A percentile compares a stretch with the other conserved stretches of the same genome.
phyloP scores from a whole-genome alignment of 805 yeast species.

The Cyberlindnera lachancei region DNA sequence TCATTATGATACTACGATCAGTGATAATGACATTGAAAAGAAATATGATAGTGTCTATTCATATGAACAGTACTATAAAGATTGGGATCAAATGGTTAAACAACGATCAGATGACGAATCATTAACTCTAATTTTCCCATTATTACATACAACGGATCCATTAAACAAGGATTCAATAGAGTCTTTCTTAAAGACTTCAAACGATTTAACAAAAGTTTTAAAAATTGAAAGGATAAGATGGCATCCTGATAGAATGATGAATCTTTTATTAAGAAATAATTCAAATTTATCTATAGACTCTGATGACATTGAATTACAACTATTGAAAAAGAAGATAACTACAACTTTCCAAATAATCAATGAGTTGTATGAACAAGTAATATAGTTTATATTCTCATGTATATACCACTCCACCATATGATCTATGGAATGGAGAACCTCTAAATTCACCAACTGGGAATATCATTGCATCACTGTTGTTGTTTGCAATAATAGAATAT shows the following conservation, averaged over 20 bases:
- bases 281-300: no score
- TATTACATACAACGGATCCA: constrained; percentile 28
- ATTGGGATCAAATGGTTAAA: constrained; percentile 21
- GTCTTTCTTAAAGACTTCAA: constrained; percentile 10
- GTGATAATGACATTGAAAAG: not conserved
- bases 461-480: no score
- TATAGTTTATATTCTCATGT: no score
- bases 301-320: constrained; percentile 5
- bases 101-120: constrained; percentile 8
- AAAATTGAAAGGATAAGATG: constrained; percentile 51
- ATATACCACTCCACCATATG: no score
- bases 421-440: no score
- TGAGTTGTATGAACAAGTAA: constrained; percentile 26
- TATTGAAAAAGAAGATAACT: constrained; percentile 26
- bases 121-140: constrained; percentile 21
- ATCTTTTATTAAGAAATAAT: constrained; percentile 18
- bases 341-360: constrained; percentile 37
- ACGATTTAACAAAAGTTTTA: constrained; percentile 14
- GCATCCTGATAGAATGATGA: constrained; percentile 64
- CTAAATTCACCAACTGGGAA: no score
- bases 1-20: not conserved
- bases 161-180: constrained; percentile 8
- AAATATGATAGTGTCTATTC: not conserved
- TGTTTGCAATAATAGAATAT: no score
- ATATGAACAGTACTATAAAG: constrained; percentile 18